These are phyloP conservation scores for Cordyceps fumosorosea DNA, from an alignment of 2,329 filamentous ascomycete species.

Conservation along the genomic window DNA sequence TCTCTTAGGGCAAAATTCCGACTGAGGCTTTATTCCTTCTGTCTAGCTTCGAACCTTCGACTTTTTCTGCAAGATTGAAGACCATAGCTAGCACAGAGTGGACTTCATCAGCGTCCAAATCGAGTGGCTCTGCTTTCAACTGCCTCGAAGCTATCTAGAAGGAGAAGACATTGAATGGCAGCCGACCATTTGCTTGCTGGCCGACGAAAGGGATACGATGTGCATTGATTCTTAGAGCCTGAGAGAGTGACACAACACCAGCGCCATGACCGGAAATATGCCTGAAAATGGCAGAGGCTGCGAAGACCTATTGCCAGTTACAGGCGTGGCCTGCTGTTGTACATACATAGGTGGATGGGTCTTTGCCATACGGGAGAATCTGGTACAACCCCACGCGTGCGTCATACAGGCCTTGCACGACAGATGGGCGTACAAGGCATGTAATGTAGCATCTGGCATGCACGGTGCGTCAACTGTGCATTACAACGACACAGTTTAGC, in stretches of 20 bases:
- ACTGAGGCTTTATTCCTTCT: too few relatives aligned
- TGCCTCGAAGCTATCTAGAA: not conserved
- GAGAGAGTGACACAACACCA: not conserved
- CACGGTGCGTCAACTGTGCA: not conserved
- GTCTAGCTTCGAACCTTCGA: too few relatives aligned
- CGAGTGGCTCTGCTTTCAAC: too few relatives aligned
- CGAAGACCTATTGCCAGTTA: not conserved
- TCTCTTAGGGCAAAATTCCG: too few relatives aligned
- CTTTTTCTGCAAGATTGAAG: too few relatives aligned
- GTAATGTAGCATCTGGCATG: constrained; percentile 2
- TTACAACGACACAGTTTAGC: not conserved
- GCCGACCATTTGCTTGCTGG: not conserved
- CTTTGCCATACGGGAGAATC: not conserved
- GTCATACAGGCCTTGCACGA: not conserved
- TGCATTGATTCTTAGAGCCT: not conserved
- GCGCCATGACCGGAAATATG: not conserved
- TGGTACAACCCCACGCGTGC: not conserved
- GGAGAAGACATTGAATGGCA: not conserved
- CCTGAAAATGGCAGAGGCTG: constrained; percentile 12
- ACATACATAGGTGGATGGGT: not conserved
- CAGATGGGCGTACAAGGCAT: not conserved
- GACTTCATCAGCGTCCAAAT: too few relatives aligned
- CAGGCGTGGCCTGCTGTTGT: not conserved
- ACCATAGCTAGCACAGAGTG: too few relatives aligned
- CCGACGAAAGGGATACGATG: not conserved